Evolutionary conservation across 2,329 filamentous ascomycete genomes (phyloP).

Genomic region (Raffaelea arxii): DNA sequence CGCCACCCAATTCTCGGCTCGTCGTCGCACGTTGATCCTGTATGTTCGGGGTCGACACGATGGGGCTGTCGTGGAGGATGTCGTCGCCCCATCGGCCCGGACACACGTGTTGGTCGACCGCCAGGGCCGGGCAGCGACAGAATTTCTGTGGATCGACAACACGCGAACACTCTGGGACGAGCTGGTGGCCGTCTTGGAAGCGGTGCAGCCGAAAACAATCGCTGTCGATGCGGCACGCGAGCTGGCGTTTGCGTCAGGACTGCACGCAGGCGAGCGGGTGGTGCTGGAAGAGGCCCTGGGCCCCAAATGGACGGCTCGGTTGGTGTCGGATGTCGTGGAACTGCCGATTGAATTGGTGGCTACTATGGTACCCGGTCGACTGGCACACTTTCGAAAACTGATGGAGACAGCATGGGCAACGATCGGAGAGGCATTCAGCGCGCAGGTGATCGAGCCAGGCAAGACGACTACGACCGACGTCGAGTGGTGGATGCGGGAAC

Average conservation of each 20-base stretch:
- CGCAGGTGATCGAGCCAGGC: conserved; percentile 35
- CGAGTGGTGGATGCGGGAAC: conserved; percentile 42
- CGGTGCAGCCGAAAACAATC: conserved; percentile 25
- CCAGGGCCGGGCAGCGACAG: conserved; percentile 16
- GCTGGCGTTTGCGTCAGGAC: conserved; percentile 34
- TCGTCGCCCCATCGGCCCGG: neutral
- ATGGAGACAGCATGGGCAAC: conserved; percentile 50
- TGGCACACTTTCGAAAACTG: conserved; percentile 33
- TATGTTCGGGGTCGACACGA: conserved; percentile 28
- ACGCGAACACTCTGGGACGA: conserved; percentile 30
- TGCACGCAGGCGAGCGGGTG: conserved; percentile 36
- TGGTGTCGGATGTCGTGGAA: conserved; percentile 31
- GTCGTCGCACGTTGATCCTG: conserved; percentile 38
- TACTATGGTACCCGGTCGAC: conserved; percentile 28
- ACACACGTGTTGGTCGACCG: conserved; percentile 9
- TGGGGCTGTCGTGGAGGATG: neutral
- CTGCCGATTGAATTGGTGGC: conserved; percentile 35
- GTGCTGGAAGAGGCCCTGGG: conserved; percentile 26
- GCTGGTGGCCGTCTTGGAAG: conserved; percentile 25
- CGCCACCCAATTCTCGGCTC: conserved; percentile 35
- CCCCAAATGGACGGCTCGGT: conserved; percentile 25
- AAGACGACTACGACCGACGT: conserved; percentile 33
- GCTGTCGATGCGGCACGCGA: conserved; percentile 34
- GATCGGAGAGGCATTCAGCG: conserved; percentile 61
- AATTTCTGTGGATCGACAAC: conserved; percentile 38